Conservation (phyloP, 805 yeast genomes). For the Kazachstania viticola region DNA sequence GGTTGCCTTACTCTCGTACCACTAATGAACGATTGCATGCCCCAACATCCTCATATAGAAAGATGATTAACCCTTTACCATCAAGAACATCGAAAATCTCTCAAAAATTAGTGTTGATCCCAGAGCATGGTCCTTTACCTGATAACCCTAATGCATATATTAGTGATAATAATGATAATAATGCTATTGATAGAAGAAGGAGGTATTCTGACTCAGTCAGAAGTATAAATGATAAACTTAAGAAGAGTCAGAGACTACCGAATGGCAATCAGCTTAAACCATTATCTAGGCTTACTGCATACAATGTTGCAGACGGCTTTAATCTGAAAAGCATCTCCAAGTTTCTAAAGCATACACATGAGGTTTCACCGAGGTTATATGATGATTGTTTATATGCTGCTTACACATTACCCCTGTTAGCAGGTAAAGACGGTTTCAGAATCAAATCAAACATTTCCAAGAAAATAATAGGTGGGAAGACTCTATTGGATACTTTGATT, state of each 20-base stretch:
- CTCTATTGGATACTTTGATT: conserved; percentile 62
- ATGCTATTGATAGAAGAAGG: background rate
- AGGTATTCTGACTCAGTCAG: conserved; percentile 4
- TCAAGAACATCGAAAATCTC: conserved; percentile 78
- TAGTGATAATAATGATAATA: too few relatives aligned
- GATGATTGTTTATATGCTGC: conserved; percentile 93
- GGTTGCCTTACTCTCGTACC: conserved; percentile 5
- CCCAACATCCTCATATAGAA: conserved; percentile 9
- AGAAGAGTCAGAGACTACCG: too few relatives aligned
- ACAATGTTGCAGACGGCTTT: conserved; percentile 76
- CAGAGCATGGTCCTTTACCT: too few relatives aligned
- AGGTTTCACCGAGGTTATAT: conserved; percentile 74
- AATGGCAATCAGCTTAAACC: conserved; percentile 33
- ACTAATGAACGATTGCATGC: conserved; percentile 8
- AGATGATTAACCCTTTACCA: conserved; percentile 23
- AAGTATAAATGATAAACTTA: conserved; percentile 2
- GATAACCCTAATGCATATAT: too few relatives aligned
- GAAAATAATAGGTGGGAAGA: conserved; percentile 30
- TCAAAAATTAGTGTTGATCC: conserved; percentile 78
- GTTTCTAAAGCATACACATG: conserved; percentile 60
- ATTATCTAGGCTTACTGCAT: conserved; percentile 82
- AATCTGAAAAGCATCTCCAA: conserved; percentile 49
- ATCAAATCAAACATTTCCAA: conserved; percentile 50
- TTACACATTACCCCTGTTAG: conserved; percentile 73
- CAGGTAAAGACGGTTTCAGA: conserved; percentile 71